Conservation (phyloP, 2,329 filamentous ascomycete species). For the Fusarium secorum region DNA sequence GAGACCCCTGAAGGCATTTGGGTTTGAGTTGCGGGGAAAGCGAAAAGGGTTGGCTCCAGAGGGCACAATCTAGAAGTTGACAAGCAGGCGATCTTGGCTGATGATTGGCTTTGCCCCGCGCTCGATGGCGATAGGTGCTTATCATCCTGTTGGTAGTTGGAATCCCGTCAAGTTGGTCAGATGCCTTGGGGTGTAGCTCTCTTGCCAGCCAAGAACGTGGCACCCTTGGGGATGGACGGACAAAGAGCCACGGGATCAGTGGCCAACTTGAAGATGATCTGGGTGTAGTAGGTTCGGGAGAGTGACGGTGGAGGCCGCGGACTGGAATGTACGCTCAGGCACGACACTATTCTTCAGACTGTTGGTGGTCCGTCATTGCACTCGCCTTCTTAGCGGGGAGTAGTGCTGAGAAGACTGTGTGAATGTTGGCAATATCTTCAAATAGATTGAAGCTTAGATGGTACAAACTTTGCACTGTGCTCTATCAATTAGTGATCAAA, state of each 20-base stretch:
- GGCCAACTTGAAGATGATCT: not conserved
- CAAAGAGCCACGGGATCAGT: conserved; percentile 23
- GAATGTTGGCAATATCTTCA: not conserved
- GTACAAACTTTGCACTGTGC: conserved; percentile 23
- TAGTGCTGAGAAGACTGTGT: conserved; percentile 12
- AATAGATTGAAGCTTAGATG: not conserved
- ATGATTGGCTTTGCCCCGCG: conserved; percentile 30
- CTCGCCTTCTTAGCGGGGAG: not conserved
- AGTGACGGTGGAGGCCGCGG: not conserved
- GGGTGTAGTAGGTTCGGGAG: not conserved
- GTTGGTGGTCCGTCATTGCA: not conserved
- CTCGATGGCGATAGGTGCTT: conserved; percentile 24
- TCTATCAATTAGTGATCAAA: not conserved
- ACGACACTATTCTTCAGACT: conserved; percentile 3
- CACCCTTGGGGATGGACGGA: conserved; percentile 8
- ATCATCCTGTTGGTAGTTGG: conserved; percentile 4
- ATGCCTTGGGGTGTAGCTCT: conserved; percentile 20
- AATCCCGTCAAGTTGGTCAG: conserved; percentile 18
- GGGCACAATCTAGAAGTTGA: conserved; percentile 11
- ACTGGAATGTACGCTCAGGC: conserved; percentile 20
- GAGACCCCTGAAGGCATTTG: conserved; percentile 30
- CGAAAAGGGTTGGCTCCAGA: conserved; percentile 2
- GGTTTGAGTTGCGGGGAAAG: conserved; percentile 24
- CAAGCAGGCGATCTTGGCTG: conserved; percentile 16
- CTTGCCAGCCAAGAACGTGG: conserved; percentile 31